Evolutionary conservation across 768 basidiomycete genomes (phyloP).

Genomic region (Amylocystis lapponica): DNA sequence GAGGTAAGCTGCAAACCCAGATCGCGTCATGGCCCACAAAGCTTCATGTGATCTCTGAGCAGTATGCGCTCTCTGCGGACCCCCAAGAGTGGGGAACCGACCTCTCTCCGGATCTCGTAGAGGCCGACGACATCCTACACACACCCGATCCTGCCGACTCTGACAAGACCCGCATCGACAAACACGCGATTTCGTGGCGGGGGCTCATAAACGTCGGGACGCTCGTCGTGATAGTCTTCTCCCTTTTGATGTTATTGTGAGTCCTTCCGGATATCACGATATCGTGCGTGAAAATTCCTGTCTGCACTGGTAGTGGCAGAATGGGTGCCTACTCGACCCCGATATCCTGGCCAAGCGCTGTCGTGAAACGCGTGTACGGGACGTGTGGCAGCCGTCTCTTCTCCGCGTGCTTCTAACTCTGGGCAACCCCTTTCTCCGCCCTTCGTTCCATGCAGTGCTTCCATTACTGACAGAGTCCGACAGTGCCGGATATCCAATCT

Average conservation of each 20-base stretch:
- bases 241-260: slow-evolving; percentile 24
- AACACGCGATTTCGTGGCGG: slow-evolving; percentile 29
- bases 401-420: background rate
- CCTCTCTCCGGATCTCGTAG: slow-evolving; percentile 24
- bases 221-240: slow-evolving; percentile 28
- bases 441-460: background rate
- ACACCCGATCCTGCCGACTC: slow-evolving; percentile 24
- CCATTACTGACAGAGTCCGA: background rate
- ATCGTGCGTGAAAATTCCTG: background rate
- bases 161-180: slow-evolving; percentile 26
- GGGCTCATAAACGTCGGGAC: slow-evolving; percentile 40
- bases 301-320: background rate
- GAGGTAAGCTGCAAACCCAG: slow-evolving; percentile 8
- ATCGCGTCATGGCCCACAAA: slow-evolving; percentile 1
- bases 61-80: slow-evolving; percentile 34
- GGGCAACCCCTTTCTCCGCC: background rate
- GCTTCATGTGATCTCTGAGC: background rate
- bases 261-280: slow-evolving; percentile 4
- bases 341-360: too few relatives aligned
- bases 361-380: too few relatives aligned
- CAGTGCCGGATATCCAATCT: slow-evolving; percentile 33
- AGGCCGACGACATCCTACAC: slow-evolving; percentile 35
- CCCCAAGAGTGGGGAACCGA: slow-evolving; percentile 30
- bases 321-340: too few relatives aligned
- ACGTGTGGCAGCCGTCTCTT: background rate